These are phyloP conservation scores for Botrytis fabae DNA, from an alignment of 2,329 filamentous ascomycete genomes.

Conservation along the genomic window DNA sequence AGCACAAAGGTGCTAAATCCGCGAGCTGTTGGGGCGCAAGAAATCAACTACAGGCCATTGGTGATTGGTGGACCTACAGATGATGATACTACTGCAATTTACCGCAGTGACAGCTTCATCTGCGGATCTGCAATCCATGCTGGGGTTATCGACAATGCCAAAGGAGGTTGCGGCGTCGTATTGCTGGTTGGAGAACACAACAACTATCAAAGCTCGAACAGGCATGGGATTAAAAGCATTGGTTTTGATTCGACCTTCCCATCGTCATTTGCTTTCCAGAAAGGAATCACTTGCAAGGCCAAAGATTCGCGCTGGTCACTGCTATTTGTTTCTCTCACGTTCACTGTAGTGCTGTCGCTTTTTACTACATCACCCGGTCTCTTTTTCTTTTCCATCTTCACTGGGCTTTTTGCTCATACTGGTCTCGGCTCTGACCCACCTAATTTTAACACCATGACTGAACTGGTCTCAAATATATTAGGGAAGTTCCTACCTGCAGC, in stretches of 20 bases:
- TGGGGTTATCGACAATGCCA: constrained; percentile 68
- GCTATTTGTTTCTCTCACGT: constrained; percentile 76
- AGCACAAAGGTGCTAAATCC: constrained; percentile 67
- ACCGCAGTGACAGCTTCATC: constrained; percentile 87
- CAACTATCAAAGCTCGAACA: constrained; percentile 62
- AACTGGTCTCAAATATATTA: constrained; percentile 73
- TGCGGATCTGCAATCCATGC: constrained; percentile 84
- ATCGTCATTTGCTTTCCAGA: constrained; percentile 76
- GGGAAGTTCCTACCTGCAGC: constrained; percentile 83
- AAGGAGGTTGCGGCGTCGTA: constrained; percentile 81
- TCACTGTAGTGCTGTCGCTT: constrained; percentile 74
- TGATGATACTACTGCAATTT: constrained; percentile 54
- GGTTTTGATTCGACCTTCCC: constrained; percentile 89
- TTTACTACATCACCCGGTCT: constrained; percentile 76
- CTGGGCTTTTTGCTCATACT: constrained; percentile 84
- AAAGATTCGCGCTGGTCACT: constrained; percentile 82
- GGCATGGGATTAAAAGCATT: constrained; percentile 74
- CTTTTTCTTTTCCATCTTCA: constrained; percentile 83
- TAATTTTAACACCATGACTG: constrained; percentile 62
- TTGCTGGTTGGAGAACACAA: constrained; percentile 68
- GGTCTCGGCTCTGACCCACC: constrained; percentile 89
- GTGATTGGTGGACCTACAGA: constrained; percentile 65
- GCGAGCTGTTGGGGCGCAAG: constrained; percentile 70
- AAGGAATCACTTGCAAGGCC: constrained; percentile 64
- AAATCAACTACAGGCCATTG: constrained; percentile 63